Evolutionary conservation across 306 rosid genomes (phyloP).

Genomic region (Lupinus albus): DNA sequence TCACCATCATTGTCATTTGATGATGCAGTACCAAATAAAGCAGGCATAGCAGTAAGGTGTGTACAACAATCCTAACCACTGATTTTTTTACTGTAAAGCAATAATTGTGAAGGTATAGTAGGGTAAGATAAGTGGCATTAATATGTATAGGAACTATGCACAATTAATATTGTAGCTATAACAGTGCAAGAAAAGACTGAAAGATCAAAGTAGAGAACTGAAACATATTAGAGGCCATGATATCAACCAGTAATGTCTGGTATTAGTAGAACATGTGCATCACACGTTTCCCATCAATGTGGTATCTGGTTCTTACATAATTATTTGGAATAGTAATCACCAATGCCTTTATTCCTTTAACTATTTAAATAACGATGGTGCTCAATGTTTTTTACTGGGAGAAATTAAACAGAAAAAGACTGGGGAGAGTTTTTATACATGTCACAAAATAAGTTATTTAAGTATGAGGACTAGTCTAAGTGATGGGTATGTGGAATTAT

Average conservation of each 20-base stretch:
- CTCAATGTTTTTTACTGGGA: background rate
- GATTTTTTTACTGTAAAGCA: constrained; percentile 13
- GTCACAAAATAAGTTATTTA: no score
- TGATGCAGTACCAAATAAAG: background rate
- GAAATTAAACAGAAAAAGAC: background rate
- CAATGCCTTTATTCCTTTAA: constrained; percentile 6
- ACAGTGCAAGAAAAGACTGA: constrained; percentile 32
- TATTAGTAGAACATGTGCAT: constrained; percentile 35
- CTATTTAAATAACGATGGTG: constrained; percentile 37
- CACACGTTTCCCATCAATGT: constrained; percentile 46
- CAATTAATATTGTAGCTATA: constrained; percentile 26
- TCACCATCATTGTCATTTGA: constrained; percentile 19
- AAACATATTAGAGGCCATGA: constrained; percentile 10
- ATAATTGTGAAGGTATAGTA: constrained; percentile 33
- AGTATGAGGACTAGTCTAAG: no score
- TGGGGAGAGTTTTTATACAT: no score
- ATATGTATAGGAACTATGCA: background rate
- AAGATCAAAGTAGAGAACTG: constrained; percentile 12
- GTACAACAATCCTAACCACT: constrained; percentile 32
- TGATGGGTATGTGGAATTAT: no score
- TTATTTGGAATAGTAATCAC: constrained; percentile 35
- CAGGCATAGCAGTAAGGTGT: constrained; percentile 15
- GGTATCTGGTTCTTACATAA: constrained; percentile 33
- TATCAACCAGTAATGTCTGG: background rate
- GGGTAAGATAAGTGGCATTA: constrained; percentile 22